phyloP scores from a whole-genome alignment of 2,329 filamentous ascomycete genomes.

The Penicillium rolfsii region DNA sequence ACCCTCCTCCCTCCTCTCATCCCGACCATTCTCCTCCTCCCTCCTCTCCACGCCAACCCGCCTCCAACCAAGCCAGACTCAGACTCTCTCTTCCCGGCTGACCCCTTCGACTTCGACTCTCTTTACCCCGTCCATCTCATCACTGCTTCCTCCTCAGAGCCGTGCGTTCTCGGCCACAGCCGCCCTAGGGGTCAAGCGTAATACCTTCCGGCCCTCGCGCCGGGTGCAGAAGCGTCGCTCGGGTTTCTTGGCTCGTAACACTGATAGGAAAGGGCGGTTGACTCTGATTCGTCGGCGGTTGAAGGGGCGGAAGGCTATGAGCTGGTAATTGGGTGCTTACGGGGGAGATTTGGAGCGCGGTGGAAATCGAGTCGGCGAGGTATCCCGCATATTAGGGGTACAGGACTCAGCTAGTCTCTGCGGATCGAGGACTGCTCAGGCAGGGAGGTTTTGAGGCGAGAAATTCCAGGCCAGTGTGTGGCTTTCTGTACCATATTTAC shows the following conservation, averaged over 20 bases:
- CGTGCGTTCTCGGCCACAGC: slow-evolving; percentile 51
- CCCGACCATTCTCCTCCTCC: slow-evolving; percentile 43
- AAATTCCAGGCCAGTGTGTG: slow-evolving; percentile 13
- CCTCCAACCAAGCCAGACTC: slow-evolving; percentile 39
- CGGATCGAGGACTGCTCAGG: neutral
- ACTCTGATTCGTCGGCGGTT: slow-evolving; percentile 57
- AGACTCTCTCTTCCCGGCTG: slow-evolving; percentile 37
- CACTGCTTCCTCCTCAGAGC: slow-evolving; percentile 33
- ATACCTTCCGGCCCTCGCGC: slow-evolving; percentile 64
- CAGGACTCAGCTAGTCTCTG: neutral
- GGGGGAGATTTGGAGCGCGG: neutral
- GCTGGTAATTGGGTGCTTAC: slow-evolving; percentile 47
- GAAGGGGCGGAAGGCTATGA: slow-evolving; percentile 58
- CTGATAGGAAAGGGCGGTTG: slow-evolving; percentile 57
- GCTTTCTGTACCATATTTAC: slow-evolving; percentile 30
- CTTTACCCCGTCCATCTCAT: slow-evolving; percentile 22
- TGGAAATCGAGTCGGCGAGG: neutral
- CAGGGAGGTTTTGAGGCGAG: neutral
- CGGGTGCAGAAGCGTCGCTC: slow-evolving; percentile 64
- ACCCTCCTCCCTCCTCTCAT: slow-evolving; percentile 40
- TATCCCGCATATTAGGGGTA: neutral
- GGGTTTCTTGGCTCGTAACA: slow-evolving; percentile 60
- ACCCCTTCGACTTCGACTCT: slow-evolving; percentile 18
- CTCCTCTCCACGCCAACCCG: slow-evolving; percentile 38
- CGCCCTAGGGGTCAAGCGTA: slow-evolving; percentile 49